These are phyloP conservation scores for Tillandsia leiboldiana DNA, from an alignment of 176 grass and related monocot species.

Conservation along the genomic window DNA sequence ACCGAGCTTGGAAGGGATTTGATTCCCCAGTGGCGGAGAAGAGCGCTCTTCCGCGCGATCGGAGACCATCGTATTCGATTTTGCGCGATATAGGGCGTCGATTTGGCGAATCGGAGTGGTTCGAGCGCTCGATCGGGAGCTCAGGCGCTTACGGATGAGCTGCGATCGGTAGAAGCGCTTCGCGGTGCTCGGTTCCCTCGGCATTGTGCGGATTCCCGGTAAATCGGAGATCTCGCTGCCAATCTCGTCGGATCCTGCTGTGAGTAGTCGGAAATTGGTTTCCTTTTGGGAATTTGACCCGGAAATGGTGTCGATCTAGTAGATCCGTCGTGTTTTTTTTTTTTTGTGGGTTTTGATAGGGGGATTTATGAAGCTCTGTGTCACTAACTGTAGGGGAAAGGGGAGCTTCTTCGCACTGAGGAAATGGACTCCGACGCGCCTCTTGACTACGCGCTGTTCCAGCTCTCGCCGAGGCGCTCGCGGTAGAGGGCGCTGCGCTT, in stretches of 20 bases:
- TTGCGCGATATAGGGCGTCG: too few species aligned
- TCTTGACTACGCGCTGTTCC: constrained; percentile 88
- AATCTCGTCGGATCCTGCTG: constrained; percentile 10
- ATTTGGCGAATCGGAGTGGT: neutral
- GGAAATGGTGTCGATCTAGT: constrained; percentile 19
- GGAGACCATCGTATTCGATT: too few species aligned
- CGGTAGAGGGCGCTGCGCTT: constrained; percentile 35
- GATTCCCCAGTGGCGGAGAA: constrained; percentile 4
- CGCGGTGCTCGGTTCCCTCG: neutral
- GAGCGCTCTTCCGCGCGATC: neutral
- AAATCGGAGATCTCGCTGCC: constrained; percentile 16
- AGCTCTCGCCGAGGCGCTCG: constrained; percentile 83
- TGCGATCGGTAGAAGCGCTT: neutral
- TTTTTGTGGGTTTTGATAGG: too few species aligned
- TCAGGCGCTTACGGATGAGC: neutral
- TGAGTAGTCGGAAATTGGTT: constrained; percentile 3
- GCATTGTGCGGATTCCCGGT: constrained; percentile 1
- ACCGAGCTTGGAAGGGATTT: constrained; percentile 1
- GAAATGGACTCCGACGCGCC: constrained; percentile 59
- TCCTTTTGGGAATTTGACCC: neutral
- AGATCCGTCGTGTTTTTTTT: constrained; percentile 20
- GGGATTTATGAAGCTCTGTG: too few species aligned
- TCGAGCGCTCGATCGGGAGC: neutral
- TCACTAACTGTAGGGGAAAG: neutral
- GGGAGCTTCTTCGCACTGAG: neutral